phyloP scores from a whole-genome alignment of 352 stramenopile species.

The Globisporangium barbulae region DNA sequence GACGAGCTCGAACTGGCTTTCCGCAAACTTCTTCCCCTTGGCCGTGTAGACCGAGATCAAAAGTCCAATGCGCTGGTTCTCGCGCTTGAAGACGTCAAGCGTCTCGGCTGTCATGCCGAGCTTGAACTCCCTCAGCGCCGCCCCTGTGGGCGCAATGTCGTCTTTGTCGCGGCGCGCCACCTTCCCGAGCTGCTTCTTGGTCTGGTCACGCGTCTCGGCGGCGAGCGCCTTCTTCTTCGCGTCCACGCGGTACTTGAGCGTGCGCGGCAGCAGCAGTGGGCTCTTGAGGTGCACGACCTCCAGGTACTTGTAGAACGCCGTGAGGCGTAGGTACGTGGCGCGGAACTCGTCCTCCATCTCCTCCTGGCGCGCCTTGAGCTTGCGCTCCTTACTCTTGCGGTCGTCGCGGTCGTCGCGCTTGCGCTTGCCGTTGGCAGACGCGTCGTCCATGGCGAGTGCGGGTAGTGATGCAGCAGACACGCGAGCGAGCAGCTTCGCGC shows the following conservation, averaged over 20 bases:
- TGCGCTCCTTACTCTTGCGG: constrained; percentile 34
- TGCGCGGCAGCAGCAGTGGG: constrained; percentile 73
- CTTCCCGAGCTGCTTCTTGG: neutral
- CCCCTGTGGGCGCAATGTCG: constrained; percentile 24
- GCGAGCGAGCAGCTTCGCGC: constrained; percentile 1
- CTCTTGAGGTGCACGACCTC: constrained; percentile 68
- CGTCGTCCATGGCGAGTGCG: constrained; percentile 20
- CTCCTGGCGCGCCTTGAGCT: constrained; percentile 56
- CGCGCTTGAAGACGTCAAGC: constrained; percentile 54
- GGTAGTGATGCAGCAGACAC: too few relatives aligned
- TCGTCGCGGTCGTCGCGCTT: constrained; percentile 59
- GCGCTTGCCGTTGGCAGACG: constrained; percentile 40
- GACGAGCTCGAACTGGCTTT: constrained; percentile 58
- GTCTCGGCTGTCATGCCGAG: constrained; percentile 66
- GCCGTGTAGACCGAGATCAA: constrained; percentile 54
- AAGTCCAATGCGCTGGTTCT: constrained; percentile 51
- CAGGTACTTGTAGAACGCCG: constrained; percentile 80
- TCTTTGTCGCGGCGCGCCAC: constrained; percentile 7
- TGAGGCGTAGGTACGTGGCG: constrained; percentile 72
- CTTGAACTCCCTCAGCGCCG: constrained; percentile 52
- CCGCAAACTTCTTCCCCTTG: constrained; percentile 35
- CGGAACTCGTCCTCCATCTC: constrained; percentile 81
- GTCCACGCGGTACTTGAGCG: constrained; percentile 71
- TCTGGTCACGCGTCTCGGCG: neutral
- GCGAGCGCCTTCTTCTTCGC: constrained; percentile 12